Conservation (phyloP, 768 basidiomycete genomes). For the Amanita pallidorosea region DNA sequence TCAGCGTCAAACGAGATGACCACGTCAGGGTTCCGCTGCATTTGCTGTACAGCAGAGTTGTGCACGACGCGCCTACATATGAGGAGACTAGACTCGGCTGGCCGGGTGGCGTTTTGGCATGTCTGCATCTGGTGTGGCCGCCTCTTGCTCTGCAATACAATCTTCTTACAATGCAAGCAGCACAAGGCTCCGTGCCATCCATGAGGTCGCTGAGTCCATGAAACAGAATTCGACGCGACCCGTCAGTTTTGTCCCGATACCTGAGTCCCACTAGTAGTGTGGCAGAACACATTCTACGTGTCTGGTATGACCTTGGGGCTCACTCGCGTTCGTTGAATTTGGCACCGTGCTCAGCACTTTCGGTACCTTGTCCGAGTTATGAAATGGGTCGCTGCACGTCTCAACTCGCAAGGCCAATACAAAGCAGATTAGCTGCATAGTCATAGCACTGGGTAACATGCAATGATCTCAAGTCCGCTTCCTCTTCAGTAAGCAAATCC, state of each 20-base stretch:
- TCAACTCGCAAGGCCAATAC: no score
- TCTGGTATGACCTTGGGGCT: conserved; percentile 26
- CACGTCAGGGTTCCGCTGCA: no score
- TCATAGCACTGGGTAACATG: no score
- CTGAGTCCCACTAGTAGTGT: conserved; percentile 7
- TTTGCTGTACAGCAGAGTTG: no score
- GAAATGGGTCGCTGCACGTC: conserved; percentile 9
- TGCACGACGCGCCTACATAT: no score
- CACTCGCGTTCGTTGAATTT: conserved; percentile 30
- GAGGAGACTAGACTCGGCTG: conserved; percentile 20
- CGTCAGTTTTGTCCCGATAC: conserved; percentile 1
- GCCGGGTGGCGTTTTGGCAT: conserved; percentile 29
- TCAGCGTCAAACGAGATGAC: no score
- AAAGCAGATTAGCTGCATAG: no score
- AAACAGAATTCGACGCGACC: background rate
- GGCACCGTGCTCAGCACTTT: conserved; percentile 28
- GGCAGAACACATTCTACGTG: conserved; percentile 14
- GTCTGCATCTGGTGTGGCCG: conserved; percentile 16
- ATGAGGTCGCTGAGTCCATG: background rate
- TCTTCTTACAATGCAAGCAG: background rate
- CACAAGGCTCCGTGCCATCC: background rate
- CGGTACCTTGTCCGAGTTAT: conserved; percentile 22
- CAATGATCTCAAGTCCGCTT: no score
- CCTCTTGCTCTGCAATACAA: background rate
- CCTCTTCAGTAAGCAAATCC: no score